These are phyloP conservation scores for Boletus huronensis DNA, from an alignment of 768 basidiomycete genomes.

Conservation along the genomic window DNA sequence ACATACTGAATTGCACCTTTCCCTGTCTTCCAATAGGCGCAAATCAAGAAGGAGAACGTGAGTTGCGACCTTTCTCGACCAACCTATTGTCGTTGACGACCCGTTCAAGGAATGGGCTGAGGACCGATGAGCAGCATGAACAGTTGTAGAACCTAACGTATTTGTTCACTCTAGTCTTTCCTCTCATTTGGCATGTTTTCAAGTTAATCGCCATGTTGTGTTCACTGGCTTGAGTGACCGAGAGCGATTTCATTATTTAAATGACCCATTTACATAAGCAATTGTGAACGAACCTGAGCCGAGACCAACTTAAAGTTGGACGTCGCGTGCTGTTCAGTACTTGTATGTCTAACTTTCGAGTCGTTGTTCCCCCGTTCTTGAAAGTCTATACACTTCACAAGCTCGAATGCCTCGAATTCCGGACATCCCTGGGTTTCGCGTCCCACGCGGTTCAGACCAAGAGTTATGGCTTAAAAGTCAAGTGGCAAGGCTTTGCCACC, in stretches of 20 bases:
- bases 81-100: constrained; percentile 16
- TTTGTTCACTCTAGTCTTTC: constrained; percentile 21
- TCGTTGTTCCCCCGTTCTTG: neutral
- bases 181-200: constrained; percentile 14
- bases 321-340: constrained; percentile 1
- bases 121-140: constrained; percentile 58
- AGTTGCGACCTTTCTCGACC: constrained; percentile 31
- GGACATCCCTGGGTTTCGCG: constrained; percentile 62
- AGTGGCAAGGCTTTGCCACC: constrained; percentile 62
- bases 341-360: neutral
- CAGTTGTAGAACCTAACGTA: constrained; percentile 26
- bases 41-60: constrained; percentile 99
- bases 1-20: constrained; percentile 2
- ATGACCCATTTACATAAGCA: constrained; percentile 22
- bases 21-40: constrained; percentile 51
- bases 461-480: constrained; percentile 61
- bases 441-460: constrained; percentile 55
- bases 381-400: neutral
- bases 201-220: constrained; percentile 20
- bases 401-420: constrained; percentile 53
- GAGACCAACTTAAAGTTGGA: neutral
- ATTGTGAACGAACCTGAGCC: neutral
- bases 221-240: constrained; percentile 3
- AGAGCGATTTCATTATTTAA: neutral
- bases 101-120: constrained; percentile 82